Evolutionary conservation across 257 asterid genomes (phyloP).

Genomic region (Coffea eugenioides): DNA sequence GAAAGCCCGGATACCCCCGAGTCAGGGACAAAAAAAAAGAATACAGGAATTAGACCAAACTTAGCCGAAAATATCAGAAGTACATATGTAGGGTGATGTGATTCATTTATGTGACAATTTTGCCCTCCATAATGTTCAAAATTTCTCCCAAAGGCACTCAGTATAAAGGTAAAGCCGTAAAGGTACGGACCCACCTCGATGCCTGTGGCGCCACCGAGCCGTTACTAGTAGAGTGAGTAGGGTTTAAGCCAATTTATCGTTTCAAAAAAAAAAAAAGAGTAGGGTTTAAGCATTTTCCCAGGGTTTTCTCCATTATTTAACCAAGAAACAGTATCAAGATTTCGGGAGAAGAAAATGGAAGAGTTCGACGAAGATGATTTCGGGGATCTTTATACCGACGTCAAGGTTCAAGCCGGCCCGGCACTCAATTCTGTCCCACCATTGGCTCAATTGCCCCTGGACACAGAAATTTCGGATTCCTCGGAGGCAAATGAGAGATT

Average conservation of each 20-base stretch:
- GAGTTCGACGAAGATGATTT: slow-evolving; percentile 50
- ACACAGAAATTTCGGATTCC: slow-evolving; percentile 8
- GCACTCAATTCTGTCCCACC: slow-evolving; percentile 40
- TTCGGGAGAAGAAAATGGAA: slow-evolving; percentile 26
- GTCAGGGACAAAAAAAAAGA: no score
- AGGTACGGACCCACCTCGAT: no score
- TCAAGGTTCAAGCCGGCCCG: slow-evolving; percentile 52
- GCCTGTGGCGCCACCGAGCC: no score
- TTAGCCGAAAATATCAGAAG: no score
- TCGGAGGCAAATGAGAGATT: slow-evolving; percentile 6
- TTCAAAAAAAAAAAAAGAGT: background rate
- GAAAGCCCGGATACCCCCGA: no score
- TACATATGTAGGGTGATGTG: background rate
- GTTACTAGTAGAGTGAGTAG: background rate
- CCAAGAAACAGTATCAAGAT: background rate
- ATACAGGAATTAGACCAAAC: no score
- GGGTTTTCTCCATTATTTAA: background rate
- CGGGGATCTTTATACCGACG: slow-evolving; percentile 63
- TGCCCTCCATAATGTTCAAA: background rate
- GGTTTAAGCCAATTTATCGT: slow-evolving; percentile 19
- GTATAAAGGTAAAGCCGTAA: background rate
- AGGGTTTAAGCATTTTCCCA: slow-evolving; percentile 27
- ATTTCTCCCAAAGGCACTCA: background rate
- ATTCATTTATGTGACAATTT: background rate
- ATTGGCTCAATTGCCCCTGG: slow-evolving; percentile 21